phyloP scores from a whole-genome alignment of 306 rosid species.

The Delonix regia region DNA sequence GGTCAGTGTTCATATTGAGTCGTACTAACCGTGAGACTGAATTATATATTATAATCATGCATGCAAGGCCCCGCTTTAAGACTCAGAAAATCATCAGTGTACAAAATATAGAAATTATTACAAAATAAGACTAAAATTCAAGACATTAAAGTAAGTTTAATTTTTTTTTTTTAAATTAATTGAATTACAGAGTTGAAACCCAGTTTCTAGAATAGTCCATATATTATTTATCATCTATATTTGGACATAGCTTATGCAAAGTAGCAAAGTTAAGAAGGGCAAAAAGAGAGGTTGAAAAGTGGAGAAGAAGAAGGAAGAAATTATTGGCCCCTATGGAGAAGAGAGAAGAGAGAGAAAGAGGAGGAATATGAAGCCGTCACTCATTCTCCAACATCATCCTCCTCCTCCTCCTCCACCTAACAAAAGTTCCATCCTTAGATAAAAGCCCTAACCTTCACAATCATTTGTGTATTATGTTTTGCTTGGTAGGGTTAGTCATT shows the following conservation, averaged over 20 bases:
- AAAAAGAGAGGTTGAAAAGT: no score
- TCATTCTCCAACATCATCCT: conserved; percentile 81
- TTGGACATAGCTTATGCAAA: conserved; percentile 47
- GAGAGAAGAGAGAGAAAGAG: conserved; percentile 27
- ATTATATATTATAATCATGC: background rate
- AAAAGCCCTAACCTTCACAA: conserved; percentile 68
- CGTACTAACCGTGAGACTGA: conserved; percentile 31
- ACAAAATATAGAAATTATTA: conserved; percentile 11
- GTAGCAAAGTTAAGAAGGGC: conserved; percentile 32
- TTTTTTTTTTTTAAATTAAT: no score
- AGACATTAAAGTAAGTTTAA: no score
- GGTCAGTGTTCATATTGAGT: conserved; percentile 16
- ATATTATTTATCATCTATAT: no score
- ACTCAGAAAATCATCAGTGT: background rate
- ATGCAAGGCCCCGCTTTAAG: conserved; percentile 30
- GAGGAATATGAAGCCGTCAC: conserved; percentile 95
- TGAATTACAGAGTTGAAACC: background rate
- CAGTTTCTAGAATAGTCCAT: no score
- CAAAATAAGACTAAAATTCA: background rate
- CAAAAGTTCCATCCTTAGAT: conserved; percentile 57
- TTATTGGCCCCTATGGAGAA: conserved; percentile 43
- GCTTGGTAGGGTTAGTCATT: conserved; percentile 35
- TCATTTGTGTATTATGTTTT: conserved; percentile 47
- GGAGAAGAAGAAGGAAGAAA: conserved; percentile 31
- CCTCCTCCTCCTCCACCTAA: conserved; percentile 69